Conservation (phyloP, 2,329 filamentous ascomycete genomes). For the Beauveria rudraprayagi region DNA sequence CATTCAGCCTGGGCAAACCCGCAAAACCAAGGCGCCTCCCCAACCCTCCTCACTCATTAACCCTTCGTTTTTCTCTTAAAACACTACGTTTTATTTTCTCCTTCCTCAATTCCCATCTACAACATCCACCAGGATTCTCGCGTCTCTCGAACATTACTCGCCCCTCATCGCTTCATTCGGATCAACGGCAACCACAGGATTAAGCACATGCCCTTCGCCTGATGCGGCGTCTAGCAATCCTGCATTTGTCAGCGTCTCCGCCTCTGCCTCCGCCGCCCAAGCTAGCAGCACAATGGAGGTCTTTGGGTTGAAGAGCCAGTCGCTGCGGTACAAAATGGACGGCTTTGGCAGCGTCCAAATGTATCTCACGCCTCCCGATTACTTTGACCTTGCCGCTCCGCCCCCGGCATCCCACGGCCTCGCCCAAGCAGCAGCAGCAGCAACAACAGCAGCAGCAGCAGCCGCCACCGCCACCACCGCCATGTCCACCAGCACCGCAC, state of each 20-base stretch:
- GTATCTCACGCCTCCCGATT: slow-evolving; percentile 7
- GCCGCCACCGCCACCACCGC: neutral
- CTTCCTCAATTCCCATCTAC: neutral
- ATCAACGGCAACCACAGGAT: neutral
- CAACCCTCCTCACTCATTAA: neutral
- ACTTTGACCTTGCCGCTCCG: neutral
- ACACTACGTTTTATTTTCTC: neutral
- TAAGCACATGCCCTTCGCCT: neutral
- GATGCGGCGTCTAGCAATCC: slow-evolving; percentile 6
- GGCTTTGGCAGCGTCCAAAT: slow-evolving; percentile 9
- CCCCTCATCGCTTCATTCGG: neutral
- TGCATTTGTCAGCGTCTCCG: slow-evolving; percentile 10
- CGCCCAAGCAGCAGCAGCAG: neutral
- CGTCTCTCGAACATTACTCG: neutral
- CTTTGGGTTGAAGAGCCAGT: slow-evolving; percentile 12
- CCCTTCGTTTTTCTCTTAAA: neutral
- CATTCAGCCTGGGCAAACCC: slow-evolving; percentile 9
- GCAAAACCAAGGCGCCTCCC: slow-evolving; percentile 2
- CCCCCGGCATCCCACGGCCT: neutral
- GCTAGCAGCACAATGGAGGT: slow-evolving; percentile 11
- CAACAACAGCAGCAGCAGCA: neutral
- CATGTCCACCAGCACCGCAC: neutral
- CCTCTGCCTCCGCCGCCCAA: slow-evolving; percentile 5
- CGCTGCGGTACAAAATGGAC: slow-evolving; percentile 9
- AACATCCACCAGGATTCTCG: neutral